A percentile compares a stretch with the other conserved stretches of the same genome.
These are phyloP conservation scores for Penicillium lagena DNA, from an alignment of 495 filamentous ascomycete species.

Conservation along the genomic window DNA sequence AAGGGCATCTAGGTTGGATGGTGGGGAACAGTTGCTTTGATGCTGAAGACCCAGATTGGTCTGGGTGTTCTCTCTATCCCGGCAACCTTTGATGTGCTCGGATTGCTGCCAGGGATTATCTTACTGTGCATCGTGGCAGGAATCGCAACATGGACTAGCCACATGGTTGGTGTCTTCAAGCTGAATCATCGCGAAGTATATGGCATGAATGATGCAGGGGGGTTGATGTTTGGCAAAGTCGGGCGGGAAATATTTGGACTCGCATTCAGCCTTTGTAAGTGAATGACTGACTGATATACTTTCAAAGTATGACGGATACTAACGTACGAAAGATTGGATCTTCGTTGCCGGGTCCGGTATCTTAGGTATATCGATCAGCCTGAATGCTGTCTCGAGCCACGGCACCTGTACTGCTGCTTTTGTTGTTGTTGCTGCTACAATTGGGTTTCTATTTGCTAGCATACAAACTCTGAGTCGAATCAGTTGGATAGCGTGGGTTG, in stretches of 20 bases:
- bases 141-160: conserved; percentile 67
- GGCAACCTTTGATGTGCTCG: conserved; percentile 51
- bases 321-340: conserved; percentile 44
- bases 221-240: conserved; percentile 54
- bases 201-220: conserved; percentile 62
- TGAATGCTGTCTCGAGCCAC: conserved; percentile 59
- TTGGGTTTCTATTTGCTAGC: conserved; percentile 25
- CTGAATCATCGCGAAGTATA: conserved; percentile 57
- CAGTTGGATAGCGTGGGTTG: conserved; percentile 33
- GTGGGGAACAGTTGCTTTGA: conserved; percentile 27
- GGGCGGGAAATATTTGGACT: conserved; percentile 55
- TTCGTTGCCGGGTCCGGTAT: conserved; percentile 42
- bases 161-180: conserved; percentile 67
- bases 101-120: conserved; percentile 49
- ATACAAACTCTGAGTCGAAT: conserved; percentile 35
- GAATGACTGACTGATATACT: background rate
- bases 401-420: conserved; percentile 53
- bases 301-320: no score
- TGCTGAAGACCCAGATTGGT: conserved; percentile 47
- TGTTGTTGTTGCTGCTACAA: conserved; percentile 27
- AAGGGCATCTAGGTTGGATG: conserved; percentile 21
- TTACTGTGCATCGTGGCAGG: conserved; percentile 49
- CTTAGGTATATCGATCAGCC: conserved; percentile 63
- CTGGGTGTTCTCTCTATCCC: conserved; percentile 60
- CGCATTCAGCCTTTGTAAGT: conserved; percentile 42